phyloP scores from a whole-genome alignment of 2,329 filamentous ascomycete genomes.

The Dothistroma septosporum region DNA sequence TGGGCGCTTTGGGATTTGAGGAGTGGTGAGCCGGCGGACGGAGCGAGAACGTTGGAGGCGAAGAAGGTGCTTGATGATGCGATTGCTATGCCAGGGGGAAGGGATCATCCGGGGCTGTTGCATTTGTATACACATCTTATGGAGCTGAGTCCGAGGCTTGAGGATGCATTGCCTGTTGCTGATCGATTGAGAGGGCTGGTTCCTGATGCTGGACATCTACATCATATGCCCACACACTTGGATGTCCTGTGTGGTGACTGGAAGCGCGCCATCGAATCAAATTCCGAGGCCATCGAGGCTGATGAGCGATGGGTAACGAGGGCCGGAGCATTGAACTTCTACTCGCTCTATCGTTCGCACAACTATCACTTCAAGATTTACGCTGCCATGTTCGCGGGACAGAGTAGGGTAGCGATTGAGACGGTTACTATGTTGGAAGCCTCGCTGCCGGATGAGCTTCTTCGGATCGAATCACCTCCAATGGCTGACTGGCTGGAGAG shows the following conservation, averaged over 20 bases:
- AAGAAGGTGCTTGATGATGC: slow-evolving; percentile 58
- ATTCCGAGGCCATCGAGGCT: slow-evolving; percentile 61
- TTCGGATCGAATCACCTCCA: slow-evolving; percentile 61
- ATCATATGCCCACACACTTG: slow-evolving; percentile 75
- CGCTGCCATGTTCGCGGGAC: slow-evolving; percentile 71
- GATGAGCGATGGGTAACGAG: slow-evolving; percentile 62
- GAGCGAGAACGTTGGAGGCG: slow-evolving; percentile 55
- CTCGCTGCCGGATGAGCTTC: slow-evolving; percentile 59
- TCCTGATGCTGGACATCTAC: slow-evolving; percentile 65
- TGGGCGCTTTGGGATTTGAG: slow-evolving; percentile 62
- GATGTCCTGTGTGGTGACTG: slow-evolving; percentile 73
- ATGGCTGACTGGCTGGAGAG: slow-evolving; percentile 78
- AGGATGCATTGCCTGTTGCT: slow-evolving; percentile 57
- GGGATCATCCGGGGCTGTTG: slow-evolving; percentile 63
- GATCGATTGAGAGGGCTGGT: slow-evolving; percentile 61
- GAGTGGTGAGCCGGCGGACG: slow-evolving; percentile 54
- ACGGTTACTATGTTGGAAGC: slow-evolving; percentile 57
- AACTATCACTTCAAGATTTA: slow-evolving; percentile 73
- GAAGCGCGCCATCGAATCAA: slow-evolving; percentile 60
- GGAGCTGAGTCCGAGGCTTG: slow-evolving; percentile 68
- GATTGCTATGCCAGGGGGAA: slow-evolving; percentile 47
- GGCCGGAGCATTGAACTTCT: slow-evolving; percentile 64
- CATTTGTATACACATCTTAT: slow-evolving; percentile 75
- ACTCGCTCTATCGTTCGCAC: slow-evolving; percentile 71
- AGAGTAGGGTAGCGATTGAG: slow-evolving; percentile 59